phyloP scores from a whole-genome alignment of 306 rosid species.

The Psophocarpus tetragonolobus region DNA sequence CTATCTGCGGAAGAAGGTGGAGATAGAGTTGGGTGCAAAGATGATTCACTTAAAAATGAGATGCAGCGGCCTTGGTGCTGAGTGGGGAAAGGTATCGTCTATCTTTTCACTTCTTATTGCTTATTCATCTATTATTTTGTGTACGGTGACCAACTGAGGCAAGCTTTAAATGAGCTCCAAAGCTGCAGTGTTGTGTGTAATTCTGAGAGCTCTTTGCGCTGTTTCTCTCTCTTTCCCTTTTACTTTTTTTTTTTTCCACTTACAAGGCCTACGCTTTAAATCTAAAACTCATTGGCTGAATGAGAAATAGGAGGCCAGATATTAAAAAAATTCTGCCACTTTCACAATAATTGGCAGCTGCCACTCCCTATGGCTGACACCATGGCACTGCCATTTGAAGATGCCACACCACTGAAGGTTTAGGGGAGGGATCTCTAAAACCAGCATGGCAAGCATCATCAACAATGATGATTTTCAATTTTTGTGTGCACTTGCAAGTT shows the following conservation, averaged over 20 bases:
- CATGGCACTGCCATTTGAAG: neutral
- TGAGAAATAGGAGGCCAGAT: neutral
- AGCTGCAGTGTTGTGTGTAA: slow-evolving; percentile 5
- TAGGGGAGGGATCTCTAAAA: neutral
- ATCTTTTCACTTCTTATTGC: slow-evolving; percentile 17
- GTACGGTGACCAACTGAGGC: neutral
- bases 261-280: neutral
- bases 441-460: neutral
- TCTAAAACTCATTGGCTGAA: neutral
- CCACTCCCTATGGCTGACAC: neutral
- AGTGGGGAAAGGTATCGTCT: slow-evolving; percentile 89
- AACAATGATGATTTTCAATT: slow-evolving; percentile 9
- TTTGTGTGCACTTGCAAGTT: slow-evolving; percentile 15
- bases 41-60: slow-evolving; percentile 93
- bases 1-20: slow-evolving; percentile 91
- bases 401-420: neutral
- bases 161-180: neutral
- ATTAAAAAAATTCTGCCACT: neutral
- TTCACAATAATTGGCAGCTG: neutral
- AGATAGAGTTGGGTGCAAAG: slow-evolving; percentile 82
- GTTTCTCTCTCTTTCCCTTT: neutral
- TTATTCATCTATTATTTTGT: neutral
- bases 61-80: slow-evolving; percentile 76
- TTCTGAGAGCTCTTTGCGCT: neutral
- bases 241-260: neutral